Percentiles rank a stretch among this genome's conserved stretches.
These are phyloP conservation scores for Leavenworthia alabamica DNA, from an alignment of 345 rosid genomes.

Conservation along the genomic window DNA sequence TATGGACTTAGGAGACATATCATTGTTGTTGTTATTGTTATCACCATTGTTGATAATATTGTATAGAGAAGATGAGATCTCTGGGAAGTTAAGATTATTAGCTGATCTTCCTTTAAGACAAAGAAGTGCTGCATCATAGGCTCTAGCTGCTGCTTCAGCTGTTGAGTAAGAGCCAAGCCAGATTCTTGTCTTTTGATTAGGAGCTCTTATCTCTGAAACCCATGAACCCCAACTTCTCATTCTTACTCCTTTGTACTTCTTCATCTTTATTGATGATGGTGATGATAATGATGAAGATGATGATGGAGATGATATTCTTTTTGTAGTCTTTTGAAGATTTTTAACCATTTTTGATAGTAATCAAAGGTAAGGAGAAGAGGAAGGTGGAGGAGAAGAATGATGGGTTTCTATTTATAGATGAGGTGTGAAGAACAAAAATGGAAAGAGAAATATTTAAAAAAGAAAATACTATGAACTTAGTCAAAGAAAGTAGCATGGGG, in stretches of 20 bases:
- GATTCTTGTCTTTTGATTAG: constrained; percentile 88
- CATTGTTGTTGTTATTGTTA: constrained; percentile 1
- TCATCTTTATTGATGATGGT: constrained; percentile 33
- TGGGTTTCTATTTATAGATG: constrained; percentile 30
- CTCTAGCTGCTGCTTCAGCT: constrained; percentile 92
- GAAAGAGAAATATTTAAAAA: constrained; percentile 5
- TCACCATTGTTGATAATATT: constrained; percentile 13
- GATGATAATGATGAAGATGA: constrained; percentile 29
- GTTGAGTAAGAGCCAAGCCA: constrained; percentile 98
- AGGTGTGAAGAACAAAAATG: constrained; percentile 21
- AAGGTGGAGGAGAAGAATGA: constrained; percentile 11
- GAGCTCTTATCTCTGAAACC: constrained; percentile 98
- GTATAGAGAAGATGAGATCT: constrained; percentile 38
- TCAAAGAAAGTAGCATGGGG: constrained; percentile 32
- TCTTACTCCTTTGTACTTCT: constrained; percentile 90
- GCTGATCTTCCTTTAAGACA: constrained; percentile 85
- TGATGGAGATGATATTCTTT: constrained; percentile 27
- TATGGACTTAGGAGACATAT: constrained; percentile 34
- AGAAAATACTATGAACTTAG: constrained; percentile 16
- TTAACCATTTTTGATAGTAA: constrained; percentile 48
- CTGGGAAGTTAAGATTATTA: constrained; percentile 75
- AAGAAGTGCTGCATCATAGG: constrained; percentile 93
- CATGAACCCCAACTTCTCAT: constrained; percentile 99
- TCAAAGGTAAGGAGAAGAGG: not conserved
- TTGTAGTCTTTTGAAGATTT: constrained; percentile 40